Evolutionary conservation across 768 basidiomycete genomes (phyloP).

Genomic region (Phanerodontia chrysosporium): DNA sequence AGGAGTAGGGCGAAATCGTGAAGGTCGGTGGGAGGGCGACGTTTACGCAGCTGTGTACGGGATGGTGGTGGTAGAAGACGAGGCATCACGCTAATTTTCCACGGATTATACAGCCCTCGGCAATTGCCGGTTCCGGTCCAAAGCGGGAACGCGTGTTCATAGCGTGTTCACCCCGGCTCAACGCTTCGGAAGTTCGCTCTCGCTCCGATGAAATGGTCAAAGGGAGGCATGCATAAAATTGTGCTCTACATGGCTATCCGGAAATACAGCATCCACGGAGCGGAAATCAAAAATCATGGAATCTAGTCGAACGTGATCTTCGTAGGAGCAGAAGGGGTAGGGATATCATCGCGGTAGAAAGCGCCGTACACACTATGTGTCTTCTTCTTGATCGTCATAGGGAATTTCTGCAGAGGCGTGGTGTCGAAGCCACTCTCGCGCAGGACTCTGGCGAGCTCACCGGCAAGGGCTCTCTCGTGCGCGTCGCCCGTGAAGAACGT

Average conservation of each 20-base stretch:
- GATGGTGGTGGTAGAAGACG: conserved; percentile 23
- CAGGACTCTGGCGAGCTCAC: conserved; percentile 88
- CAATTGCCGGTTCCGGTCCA: conserved; percentile 7
- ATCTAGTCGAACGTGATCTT: conserved; percentile 66
- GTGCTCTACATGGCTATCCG: background rate
- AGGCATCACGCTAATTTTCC: conserved; percentile 3
- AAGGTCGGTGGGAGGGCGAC: conserved; percentile 26
- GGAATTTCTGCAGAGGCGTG: conserved; percentile 78
- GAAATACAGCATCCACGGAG: background rate
- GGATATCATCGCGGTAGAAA: conserved; percentile 71
- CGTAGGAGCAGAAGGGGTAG: conserved; percentile 56
- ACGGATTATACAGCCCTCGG: conserved; percentile 4
- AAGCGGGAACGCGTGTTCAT: background rate
- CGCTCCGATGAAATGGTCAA: background rate
- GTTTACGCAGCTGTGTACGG: conserved; percentile 11
- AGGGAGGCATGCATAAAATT: background rate
- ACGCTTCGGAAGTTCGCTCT: background rate
- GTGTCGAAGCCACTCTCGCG: conserved; percentile 82
- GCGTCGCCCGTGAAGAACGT: conserved; percentile 96
- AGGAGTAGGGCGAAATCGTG: conserved; percentile 62
- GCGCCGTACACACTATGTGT: conserved; percentile 88
- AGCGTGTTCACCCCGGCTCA: background rate
- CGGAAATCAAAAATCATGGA: background rate
- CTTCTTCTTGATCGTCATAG: conserved; percentile 97
- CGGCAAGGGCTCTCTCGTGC: conserved; percentile 83